Evolutionary conservation across 2,329 filamentous ascomycete genomes (phyloP), one percentile per base, ranked within the genome.

Genomic region (Penicillium crustosum): DNA sequence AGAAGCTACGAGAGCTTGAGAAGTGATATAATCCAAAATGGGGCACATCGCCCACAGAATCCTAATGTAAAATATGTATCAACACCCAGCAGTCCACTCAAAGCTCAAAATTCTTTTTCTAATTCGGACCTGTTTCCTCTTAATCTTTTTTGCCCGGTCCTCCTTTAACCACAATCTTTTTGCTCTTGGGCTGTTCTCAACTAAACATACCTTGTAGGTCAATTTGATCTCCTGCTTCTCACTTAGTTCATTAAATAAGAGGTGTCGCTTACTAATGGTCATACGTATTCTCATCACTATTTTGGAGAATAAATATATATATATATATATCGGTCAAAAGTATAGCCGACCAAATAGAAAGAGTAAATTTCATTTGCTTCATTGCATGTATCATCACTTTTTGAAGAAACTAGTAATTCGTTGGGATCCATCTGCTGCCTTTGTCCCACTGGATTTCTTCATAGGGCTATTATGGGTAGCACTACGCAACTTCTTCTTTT

Each of bases 391-490:
- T 38, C 23, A 42, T 66, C 58, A 77, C 59, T 76, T 77, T 43
- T 73, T 75, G 63, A 81, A 81, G 63, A 81, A 81, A 33, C 73
- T 79, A 1, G 79, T 81, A 60, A 81, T 81, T 45, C 71, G 82
- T 64, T 82, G 79, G 55, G 80, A 85, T 17, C 82, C 81, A 62
- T 79, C 75, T 31, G 72, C 70, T 49, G 65, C 59, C 58, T 79
- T 83, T 39, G 71, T 75, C 61, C 73, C 73, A 23, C 72, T 67
- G 10, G 68, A 71, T 27, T 72, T 77, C 67, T 81, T 82, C 43
- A 74, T 68, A 43, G 76, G 72, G 51, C 75, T 81, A 36, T 87
- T 86, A 62, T 78, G 83, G 6, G 82, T 85, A 35, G 84, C 83
- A 71, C 83, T 86, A 63, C 80, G 78, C 47, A 76, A 79, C 70